Conservation (phyloP, 2,329 filamentous ascomycete genomes). For the Parastagonospora nodorum region DNA sequence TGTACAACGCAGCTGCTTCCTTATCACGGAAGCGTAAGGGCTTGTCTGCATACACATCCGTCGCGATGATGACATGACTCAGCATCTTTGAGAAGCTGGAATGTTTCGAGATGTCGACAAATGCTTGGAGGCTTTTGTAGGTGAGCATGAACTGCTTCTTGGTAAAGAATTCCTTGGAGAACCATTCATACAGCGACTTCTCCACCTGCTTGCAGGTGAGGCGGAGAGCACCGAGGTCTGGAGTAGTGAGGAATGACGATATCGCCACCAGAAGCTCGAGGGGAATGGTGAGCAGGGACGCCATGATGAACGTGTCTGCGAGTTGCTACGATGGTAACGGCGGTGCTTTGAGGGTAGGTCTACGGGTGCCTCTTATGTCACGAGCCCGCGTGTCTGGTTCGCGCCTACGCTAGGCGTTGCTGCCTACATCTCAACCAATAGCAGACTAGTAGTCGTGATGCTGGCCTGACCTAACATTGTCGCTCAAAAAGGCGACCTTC, state of each 20-base stretch:
- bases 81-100: constrained; percentile 45
- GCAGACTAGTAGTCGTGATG: constrained; percentile 1
- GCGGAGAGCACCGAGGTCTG: constrained; percentile 61
- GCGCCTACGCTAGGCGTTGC: constrained; percentile 14
- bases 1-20: constrained; percentile 18
- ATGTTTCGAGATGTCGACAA: constrained; percentile 52
- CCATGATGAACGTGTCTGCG: constrained; percentile 15
- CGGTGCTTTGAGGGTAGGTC: not conserved
- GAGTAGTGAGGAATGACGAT: constrained; percentile 58
- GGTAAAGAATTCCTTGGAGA: constrained; percentile 67
- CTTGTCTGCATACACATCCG: constrained; percentile 39
- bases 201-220: constrained; percentile 62
- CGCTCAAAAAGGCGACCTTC: constrained; percentile 15
- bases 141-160: constrained; percentile 70
- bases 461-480: constrained; percentile 5
- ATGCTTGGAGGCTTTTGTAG: constrained; percentile 59
- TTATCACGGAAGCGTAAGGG: constrained; percentile 18
- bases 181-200: constrained; percentile 58
- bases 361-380: constrained; percentile 11
- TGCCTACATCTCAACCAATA: constrained; percentile 13
- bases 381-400: constrained; percentile 16
- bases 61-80: constrained; percentile 58
- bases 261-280: constrained; percentile 63
- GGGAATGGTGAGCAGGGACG: constrained; percentile 50
- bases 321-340: not conserved